phyloP scores from a whole-genome alignment of 1,284 basidiomycete species.

The Schizophyllum amplum region DNA sequence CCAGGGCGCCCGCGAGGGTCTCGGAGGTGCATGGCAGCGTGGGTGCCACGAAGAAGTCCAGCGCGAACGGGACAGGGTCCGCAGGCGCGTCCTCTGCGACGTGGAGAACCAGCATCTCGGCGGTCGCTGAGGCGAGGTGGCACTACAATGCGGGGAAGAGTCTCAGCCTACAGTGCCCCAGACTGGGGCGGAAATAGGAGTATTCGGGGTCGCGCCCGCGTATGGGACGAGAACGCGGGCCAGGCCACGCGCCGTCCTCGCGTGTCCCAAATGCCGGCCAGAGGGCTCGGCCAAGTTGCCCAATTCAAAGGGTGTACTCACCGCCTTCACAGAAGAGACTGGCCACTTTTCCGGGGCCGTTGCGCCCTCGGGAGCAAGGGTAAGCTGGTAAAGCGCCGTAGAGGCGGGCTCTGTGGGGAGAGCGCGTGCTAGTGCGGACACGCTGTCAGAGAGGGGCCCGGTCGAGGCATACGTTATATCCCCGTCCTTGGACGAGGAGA shows the following conservation, averaged over 20 bases:
- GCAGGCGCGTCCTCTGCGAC: constrained; percentile 20
- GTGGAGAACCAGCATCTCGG: constrained; percentile 56
- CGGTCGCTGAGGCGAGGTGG: constrained; percentile 42
- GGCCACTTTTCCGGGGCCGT: constrained; percentile 43
- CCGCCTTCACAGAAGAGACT: constrained; percentile 64
- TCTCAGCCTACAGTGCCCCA: constrained; percentile 9
- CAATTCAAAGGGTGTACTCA: too few relatives aligned
- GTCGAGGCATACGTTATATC: constrained; percentile 13
- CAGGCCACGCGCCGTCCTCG: too few relatives aligned
- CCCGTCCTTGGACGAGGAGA: background rate
- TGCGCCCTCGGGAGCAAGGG: constrained; percentile 50
- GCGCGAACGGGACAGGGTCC: constrained; percentile 40
- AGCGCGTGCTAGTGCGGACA: constrained; percentile 31
- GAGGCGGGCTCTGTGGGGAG: constrained; percentile 27
- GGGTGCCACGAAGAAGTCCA: constrained; percentile 66
- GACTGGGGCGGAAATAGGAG: constrained; percentile 4
- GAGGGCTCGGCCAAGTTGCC: too few relatives aligned
- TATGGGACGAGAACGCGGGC: too few relatives aligned
- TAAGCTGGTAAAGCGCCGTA: constrained; percentile 61
- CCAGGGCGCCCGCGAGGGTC: constrained; percentile 12
- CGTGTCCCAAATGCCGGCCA: too few relatives aligned
- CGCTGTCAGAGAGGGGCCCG: constrained; percentile 33
- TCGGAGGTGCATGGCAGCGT: constrained; percentile 45
- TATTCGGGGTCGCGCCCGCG: too few relatives aligned
- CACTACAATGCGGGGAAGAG: constrained; percentile 31